Evolutionary conservation across 1,139 yeast species (phyloP).

Genomic region (Entelexis paramagnoliae): DNA sequence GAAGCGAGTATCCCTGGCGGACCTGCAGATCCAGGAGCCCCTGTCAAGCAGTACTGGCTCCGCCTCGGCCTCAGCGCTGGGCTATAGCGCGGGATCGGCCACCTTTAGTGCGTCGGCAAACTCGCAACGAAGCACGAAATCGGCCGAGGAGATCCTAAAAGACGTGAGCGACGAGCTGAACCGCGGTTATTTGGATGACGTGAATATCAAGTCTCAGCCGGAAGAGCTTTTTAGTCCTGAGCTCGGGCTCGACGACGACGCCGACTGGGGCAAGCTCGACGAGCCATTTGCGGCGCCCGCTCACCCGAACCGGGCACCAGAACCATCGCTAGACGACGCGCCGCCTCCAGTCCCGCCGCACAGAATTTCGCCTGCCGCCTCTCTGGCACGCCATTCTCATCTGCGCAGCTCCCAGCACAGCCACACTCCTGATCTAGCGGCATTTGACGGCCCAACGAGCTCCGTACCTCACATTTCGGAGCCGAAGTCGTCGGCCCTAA

Average conservation of each 20-base stretch:
- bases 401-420: neutral
- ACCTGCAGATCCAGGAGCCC: constrained; percentile 19
- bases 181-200: constrained; percentile 16
- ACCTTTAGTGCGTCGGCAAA: neutral
- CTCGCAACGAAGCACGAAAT: constrained; percentile 18
- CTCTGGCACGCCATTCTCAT: neutral
- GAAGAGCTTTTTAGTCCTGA: constrained; percentile 20
- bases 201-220: constrained; percentile 18
- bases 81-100: neutral
- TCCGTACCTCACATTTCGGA: neutral
- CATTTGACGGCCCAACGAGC: neutral
- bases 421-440: neutral
- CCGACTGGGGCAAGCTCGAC: neutral
- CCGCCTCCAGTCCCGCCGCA: constrained; percentile 12
- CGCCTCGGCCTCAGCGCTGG: neutral
- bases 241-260: neutral
- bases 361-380: neutral
- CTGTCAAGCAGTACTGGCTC: neutral
- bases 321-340: neutral
- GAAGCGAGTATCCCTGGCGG: constrained; percentile 9
- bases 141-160: constrained; percentile 26
- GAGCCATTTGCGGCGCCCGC: neutral
- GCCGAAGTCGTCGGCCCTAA: constrained; percentile 12
- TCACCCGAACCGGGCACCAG: too few relatives aligned
- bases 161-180: constrained; percentile 26